A percentile compares a stretch with the other conserved stretches of the same genome.
Conservation (phyloP, 2,329 filamentous ascomycete species). For the Ambrosiella cleistominuta region DNA sequence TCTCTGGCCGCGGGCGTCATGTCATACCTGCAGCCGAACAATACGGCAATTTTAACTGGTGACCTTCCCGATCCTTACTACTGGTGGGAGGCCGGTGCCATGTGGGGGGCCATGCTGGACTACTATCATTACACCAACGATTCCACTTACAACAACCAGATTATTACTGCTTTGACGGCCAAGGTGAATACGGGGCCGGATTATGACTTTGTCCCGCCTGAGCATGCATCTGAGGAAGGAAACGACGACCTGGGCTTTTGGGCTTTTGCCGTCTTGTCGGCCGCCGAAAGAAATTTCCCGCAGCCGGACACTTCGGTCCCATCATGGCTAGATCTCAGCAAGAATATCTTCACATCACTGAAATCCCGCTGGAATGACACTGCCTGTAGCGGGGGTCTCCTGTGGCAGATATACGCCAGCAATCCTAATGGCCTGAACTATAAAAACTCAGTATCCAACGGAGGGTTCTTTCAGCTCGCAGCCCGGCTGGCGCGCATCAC, state of each 20-base stretch:
- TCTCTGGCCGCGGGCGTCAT: slow-evolving; percentile 44
- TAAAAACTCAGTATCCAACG: slow-evolving; percentile 65
- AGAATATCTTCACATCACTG: slow-evolving; percentile 58
- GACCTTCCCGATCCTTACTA: slow-evolving; percentile 51
- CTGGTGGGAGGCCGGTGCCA: slow-evolving; percentile 49
- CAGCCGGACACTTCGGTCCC: slow-evolving; percentile 39
- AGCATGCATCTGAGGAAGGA: slow-evolving; percentile 41
- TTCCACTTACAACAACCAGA: slow-evolving; percentile 39
- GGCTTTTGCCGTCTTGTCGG: slow-evolving; percentile 49
- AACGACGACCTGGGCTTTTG: slow-evolving; percentile 65
- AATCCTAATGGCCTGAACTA: slow-evolving; percentile 63
- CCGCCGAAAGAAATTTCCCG: slow-evolving; percentile 51
- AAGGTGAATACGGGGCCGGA: slow-evolving; percentile 37
- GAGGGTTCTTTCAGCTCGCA: slow-evolving; percentile 65
- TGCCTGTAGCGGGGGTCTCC: slow-evolving; percentile 52
- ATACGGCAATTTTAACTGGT: slow-evolving; percentile 22
- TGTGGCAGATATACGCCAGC: slow-evolving; percentile 64
- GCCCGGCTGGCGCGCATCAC: slow-evolving; percentile 57
- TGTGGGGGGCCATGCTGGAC: slow-evolving; percentile 51
- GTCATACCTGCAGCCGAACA: slow-evolving; percentile 47
- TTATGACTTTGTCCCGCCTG: slow-evolving; percentile 41
- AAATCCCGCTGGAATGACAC: slow-evolving; percentile 50
- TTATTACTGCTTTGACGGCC: slow-evolving; percentile 40
- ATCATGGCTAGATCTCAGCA: slow-evolving; percentile 47
- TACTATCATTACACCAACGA: slow-evolving; percentile 53